Evolutionary conservation across 2,329 filamentous ascomycete genomes (phyloP), one percentile per base, ranked within the genome.

Genomic region (Niveomyces coronatus): DNA sequence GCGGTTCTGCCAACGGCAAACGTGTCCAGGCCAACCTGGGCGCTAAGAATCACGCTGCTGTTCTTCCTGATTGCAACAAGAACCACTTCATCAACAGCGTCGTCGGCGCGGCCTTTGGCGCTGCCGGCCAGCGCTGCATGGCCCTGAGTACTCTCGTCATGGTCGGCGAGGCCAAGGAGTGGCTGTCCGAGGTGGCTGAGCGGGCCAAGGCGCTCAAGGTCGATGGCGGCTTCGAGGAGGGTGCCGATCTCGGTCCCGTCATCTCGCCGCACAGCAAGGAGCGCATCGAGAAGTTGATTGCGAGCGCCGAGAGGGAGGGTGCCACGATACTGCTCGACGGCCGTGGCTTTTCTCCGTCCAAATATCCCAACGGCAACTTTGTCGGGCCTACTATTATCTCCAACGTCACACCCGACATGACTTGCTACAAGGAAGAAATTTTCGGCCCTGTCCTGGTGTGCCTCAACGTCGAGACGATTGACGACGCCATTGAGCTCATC

Each of bases 331-430:
- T 89, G n/a, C 71, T 91, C 17, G 85, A 91, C 52, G 85, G 85
- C 29, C 74, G 85, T 45, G 82, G 82, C 44, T 79, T 71, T 63
- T 80, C 74, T 60, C 82, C 83, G 5, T 65, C 65, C 44, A 87
- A 88, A 62, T 89, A 89, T 61, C 82, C 84, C 48, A 76, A 87
- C 56, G 85, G 85, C 53, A 89, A 91, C 70, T 91, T 82, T 77
- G 65, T 91, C 42, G 85, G 78, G 9, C 85, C 85, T 27, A 91
- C 85, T 28, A 82, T 91, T 59, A 87, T 91, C 62, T 72, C 78
- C 51, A 78, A 86, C 61, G 85, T 91, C 17, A 88, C 79, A 40
- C 72, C 78, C 4, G 69, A 82, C 47, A 91, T 91, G 85, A 74
- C 71, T 49, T 91, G 85, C 70, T 91, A 91, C 68, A 76, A 64